Base-by-base conservation (phyloP, 73 alveolate species). In the Tetrahymena thermophila region DNA sequence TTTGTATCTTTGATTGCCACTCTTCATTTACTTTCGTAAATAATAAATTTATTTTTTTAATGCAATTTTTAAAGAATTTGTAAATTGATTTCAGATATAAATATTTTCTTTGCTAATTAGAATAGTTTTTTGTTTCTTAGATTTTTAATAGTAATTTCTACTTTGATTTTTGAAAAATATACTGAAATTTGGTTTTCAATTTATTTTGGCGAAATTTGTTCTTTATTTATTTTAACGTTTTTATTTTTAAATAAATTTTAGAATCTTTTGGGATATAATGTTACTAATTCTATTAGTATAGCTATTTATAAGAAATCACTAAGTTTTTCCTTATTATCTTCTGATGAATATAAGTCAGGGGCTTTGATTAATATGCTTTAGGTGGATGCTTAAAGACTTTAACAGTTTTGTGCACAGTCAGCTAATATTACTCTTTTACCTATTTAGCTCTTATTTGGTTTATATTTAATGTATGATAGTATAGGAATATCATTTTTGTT, bases 401-500 rank as follows among this genome's bases (percentile, higher is more conserved):
- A 95, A 50, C 84, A 85, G 7, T 89, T 89, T 15, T 55, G 95
- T 14, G 35, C 44, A 55, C 55, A 95, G 34, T 21, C 85, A 19
- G 97, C 95, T 14, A 94, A 85, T 10, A 94, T 71, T 8, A 34
- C 94, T 10, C 44, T 95, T 42, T 55, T 85, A 16, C 96, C 96
- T 85, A 43, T 95, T 21, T 38, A 95, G 21, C 83, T 95, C 50
- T 35, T 44, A 89, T 71, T 95, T 25, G 85, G 95, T 9, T 38
- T 95, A 31, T 95, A 95, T 95, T 57, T 95, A 35, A 95, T 95
- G 96, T 95, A 85, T 89, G 83, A 43, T 9, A 89, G 40, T 28
- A 95, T 95, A 9, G 96, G 96, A 50, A 37, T 95, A n/a, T 85
- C 96, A 1, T 95, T 95, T 85, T 58, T 95, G 31, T 89, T 85